Evolutionary conservation across 2,329 filamentous ascomycete genomes (phyloP), one percentile per base, ranked within the genome.

Genomic region (Aspergillus ruber): DNA sequence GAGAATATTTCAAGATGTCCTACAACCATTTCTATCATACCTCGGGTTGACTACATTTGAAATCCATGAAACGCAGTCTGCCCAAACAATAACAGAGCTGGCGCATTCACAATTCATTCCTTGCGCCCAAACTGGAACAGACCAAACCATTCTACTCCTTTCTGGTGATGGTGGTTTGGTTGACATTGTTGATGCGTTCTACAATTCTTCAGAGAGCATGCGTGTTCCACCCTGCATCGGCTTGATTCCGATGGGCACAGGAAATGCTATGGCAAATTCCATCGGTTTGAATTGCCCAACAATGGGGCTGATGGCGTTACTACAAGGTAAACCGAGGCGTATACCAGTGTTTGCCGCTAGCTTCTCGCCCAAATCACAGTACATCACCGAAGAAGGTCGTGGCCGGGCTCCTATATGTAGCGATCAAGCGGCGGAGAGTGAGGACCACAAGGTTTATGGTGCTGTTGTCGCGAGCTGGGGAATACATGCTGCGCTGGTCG

Each of bases 401-500:
- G 10, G 72, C 78, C 58, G 60, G 33, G 54, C 56, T 23, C 50
- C 53, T 27, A 55, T 70, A 12, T 32, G 46, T 42, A 21, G 15
- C 23, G 18, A 46, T 23, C 25, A 33, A 39, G 27, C 32, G 27
- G 35, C 55, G 69, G 23, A 57, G 43, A 47, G 66, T n/a, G 57
- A 66, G 27, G 59, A 66, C 18, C 61, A 54, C 44, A 63, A 56
- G 3, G 58, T 78, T 2, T 79, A 86, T 58, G 90, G 89, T 21
- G 86, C 85, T 20, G 88, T 96, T 18, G 90, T 97, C 2, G 85
- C 84, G 40, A 93, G 86, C 65, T 95, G 94, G 79, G 91, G 87
- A 17, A 82, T 97, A 60, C 91, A 97, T 62, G 88, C 90, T 25
- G 83, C 85, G 38, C 77, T 97, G 3, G 89, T 97, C 18, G 90